Percentiles rank a stretch among this genome's conserved stretches.
Evolutionary conservation across 768 basidiomycete species (phyloP).

Genomic region (Phaeotremella skinneri): DNA sequence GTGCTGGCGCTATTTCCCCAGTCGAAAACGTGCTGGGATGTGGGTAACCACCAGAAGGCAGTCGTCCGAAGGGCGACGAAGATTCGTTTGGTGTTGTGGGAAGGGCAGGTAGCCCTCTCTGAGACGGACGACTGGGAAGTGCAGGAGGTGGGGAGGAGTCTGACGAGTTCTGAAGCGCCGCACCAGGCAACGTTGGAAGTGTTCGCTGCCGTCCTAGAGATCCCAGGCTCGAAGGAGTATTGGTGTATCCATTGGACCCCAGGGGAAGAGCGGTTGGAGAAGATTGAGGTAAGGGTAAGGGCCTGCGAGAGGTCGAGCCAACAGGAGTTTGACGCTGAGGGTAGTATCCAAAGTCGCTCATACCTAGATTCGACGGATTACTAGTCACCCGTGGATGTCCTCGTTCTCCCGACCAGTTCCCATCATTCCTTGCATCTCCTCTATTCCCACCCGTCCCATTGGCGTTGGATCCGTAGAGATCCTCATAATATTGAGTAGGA

Average conservation of each 20-base stretch:
- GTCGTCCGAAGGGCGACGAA: not conserved
- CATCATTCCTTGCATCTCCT: too few species aligned
- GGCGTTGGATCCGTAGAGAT: not conserved
- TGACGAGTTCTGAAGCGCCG: slow-evolving; percentile 1
- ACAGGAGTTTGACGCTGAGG: too few species aligned
- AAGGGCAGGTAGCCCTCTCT: slow-evolving; percentile 19
- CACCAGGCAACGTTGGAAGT: not conserved
- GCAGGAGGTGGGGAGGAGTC: slow-evolving; percentile 2
- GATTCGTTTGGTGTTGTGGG: slow-evolving; percentile 7
- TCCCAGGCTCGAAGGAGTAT: not conserved
- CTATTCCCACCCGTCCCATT: not conserved
- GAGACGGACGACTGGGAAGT: slow-evolving; percentile 20
- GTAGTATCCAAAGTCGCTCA: too few species aligned
- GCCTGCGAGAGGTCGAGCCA: slow-evolving; percentile 14
- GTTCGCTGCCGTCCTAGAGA: not conserved
- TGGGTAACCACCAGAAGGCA: not conserved
- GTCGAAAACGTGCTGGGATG: not conserved
- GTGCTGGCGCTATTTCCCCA: not conserved
- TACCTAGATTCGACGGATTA: too few species aligned
- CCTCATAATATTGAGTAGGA: not conserved
- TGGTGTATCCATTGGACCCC: not conserved
- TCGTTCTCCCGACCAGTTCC: too few species aligned
- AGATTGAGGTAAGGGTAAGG: slow-evolving; percentile 14
- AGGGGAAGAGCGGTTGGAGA: slow-evolving; percentile 26
- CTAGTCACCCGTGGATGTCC: too few species aligned